Conservation (phyloP, 257 asterid genomes). For the Echium plantagineum region DNA sequence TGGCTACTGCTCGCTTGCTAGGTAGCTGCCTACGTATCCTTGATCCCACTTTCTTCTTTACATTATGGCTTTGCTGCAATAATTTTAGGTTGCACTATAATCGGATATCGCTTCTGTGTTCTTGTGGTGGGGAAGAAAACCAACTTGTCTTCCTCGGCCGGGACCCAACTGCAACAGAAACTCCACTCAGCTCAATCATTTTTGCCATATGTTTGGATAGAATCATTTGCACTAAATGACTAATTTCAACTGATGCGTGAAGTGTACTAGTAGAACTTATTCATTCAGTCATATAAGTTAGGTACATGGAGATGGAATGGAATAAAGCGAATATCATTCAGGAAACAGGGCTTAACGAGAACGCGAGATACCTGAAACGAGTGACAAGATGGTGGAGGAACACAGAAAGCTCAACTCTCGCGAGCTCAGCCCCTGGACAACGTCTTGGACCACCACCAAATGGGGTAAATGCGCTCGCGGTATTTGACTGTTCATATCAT, state of each 20-base stretch:
- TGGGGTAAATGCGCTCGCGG: slow-evolving; percentile 47
- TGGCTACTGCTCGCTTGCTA: slow-evolving; percentile 12
- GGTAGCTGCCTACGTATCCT: slow-evolving; percentile 12
- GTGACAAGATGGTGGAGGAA: slow-evolving; percentile 90
- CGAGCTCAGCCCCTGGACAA: slow-evolving; percentile 96
- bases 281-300: no score
- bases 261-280: not conserved
- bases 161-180: slow-evolving; percentile 50
- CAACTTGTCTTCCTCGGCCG: slow-evolving; percentile 73
- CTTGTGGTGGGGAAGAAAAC: slow-evolving; percentile 91
- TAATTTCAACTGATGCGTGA: no score
- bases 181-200: slow-evolving; percentile 2
- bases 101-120: slow-evolving; percentile 70
- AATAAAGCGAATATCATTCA: not conserved
- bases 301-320: no score
- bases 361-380: slow-evolving; percentile 47
- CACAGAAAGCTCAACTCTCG: slow-evolving; percentile 80
- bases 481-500: not conserved
- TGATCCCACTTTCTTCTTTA: slow-evolving; percentile 9
- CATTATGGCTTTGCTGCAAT: slow-evolving; percentile 8
- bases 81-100: slow-evolving; percentile 36
- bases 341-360: not conserved
- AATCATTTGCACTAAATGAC: not conserved
- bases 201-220: not conserved
- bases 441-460: slow-evolving; percentile 98